Conservation (phyloP, 2,329 filamentous ascomycete genomes). For the Colletotrichum godetiae region DNA sequence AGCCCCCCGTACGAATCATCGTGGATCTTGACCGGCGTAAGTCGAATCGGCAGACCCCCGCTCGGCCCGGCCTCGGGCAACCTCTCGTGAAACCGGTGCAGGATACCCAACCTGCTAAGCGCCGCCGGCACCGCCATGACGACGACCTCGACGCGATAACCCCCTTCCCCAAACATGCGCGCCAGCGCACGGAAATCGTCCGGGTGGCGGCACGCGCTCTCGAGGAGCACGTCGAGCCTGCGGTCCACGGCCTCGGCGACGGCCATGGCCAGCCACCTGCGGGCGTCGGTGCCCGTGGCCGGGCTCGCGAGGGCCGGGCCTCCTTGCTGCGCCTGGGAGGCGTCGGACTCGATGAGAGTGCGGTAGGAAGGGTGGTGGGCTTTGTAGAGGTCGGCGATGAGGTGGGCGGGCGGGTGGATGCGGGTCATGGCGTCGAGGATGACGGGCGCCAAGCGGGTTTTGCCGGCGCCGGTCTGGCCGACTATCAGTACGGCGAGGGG, state of each 20-base stretch:
- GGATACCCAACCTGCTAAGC: constrained; percentile 55
- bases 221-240: constrained; percentile 52
- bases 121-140: constrained; percentile 55
- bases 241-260: constrained; percentile 45
- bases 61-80: constrained; percentile 47
- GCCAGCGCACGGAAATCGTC: constrained; percentile 53
- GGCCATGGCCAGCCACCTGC: constrained; percentile 56
- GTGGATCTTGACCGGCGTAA: constrained; percentile 58
- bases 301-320: constrained; percentile 44
- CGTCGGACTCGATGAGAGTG: constrained; percentile 40
- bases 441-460: constrained; percentile 55
- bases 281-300: constrained; percentile 54
- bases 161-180: constrained; percentile 44
- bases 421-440: constrained; percentile 47
- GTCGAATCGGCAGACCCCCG: constrained; percentile 48
- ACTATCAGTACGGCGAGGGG: constrained; percentile 56
- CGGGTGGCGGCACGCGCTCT: constrained; percentile 57
- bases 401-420: constrained; percentile 46
- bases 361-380: constrained; percentile 57
- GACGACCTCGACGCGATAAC: constrained; percentile 53
- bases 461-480: constrained; percentile 62
- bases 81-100: constrained; percentile 51
- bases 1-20: constrained; percentile 57
- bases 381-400: constrained; percentile 63
- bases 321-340: no score